Evolutionary conservation across 352 stramenopile genomes (phyloP).

Genomic region (Hyaloperonospora brassicae): DNA sequence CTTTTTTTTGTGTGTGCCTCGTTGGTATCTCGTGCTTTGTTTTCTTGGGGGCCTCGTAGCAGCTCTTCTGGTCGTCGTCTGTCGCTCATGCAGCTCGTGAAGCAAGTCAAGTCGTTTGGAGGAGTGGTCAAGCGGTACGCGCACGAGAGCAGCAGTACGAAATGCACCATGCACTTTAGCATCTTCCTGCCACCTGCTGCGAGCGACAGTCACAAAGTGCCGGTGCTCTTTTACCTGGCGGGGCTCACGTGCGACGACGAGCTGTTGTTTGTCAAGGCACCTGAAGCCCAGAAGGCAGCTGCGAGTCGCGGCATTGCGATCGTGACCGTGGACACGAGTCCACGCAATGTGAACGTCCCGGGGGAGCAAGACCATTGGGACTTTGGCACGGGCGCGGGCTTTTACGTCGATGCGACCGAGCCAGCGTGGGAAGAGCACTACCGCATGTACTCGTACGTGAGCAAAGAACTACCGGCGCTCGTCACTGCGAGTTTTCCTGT

Average conservation of each 20-base stretch:
- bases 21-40: no score
- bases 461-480: slow-evolving; percentile 90
- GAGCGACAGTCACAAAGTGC: slow-evolving; percentile 60
- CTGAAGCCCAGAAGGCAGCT: slow-evolving; percentile 83
- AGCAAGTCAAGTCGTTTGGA: slow-evolving; percentile 69
- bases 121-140: slow-evolving; percentile 79
- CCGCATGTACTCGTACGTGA: slow-evolving; percentile 97
- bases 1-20: no score
- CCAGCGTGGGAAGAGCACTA: slow-evolving; percentile 90
- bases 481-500: slow-evolving; percentile 83
- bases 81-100: slow-evolving; percentile 55
- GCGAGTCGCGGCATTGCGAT: slow-evolving; percentile 90
- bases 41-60: no score
- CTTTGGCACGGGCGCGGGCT: slow-evolving; percentile 94
- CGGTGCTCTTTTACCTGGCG: slow-evolving; percentile 92
- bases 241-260: slow-evolving; percentile 96
- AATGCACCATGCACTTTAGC: slow-evolving; percentile 88
- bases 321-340: slow-evolving; percentile 93
- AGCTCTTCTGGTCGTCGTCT: no score
- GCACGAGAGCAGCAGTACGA: slow-evolving; percentile 71
- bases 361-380: slow-evolving; percentile 95
- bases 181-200: slow-evolving; percentile 79
- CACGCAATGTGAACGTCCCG: slow-evolving; percentile 85
- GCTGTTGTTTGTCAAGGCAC: slow-evolving; percentile 93
- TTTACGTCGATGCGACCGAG: slow-evolving; percentile 96